A percentile compares a stretch with the other conserved stretches of the same genome.
These are phyloP conservation scores for Phytophthora sp. DNA, from an alignment of 352 stramenopile genomes.

Conservation along the genomic window DNA sequence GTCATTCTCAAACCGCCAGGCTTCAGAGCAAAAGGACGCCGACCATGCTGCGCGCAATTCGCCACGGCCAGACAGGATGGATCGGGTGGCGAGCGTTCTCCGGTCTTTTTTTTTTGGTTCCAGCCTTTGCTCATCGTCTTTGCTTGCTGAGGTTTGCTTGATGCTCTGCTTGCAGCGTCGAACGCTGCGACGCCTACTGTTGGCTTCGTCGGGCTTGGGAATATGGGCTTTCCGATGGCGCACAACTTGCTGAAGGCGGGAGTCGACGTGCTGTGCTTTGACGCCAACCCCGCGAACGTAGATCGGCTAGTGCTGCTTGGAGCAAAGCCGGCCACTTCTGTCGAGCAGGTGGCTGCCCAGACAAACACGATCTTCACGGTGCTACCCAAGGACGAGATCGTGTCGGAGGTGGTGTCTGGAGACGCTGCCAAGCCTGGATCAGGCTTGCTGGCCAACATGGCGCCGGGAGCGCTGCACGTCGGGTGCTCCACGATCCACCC, in stretches of 20 bases:
- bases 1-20: neutral
- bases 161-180: neutral
- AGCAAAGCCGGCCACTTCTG: constrained; percentile 38
- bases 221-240: constrained; percentile 93
- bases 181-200: constrained; percentile 29
- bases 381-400: constrained; percentile 69
- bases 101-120: too few relatives aligned
- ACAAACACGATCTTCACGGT: constrained; percentile 62
- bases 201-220: constrained; percentile 92
- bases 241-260: constrained; percentile 84
- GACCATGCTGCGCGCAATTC: constrained; percentile 9
- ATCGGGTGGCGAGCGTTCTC: constrained; percentile 12
- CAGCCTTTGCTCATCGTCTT: too few relatives aligned
- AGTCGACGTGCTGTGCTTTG: constrained; percentile 67
- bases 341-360: constrained; percentile 47
- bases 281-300: constrained; percentile 45
- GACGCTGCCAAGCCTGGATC: constrained; percentile 16
- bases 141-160: neutral
- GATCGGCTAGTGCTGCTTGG: constrained; percentile 34
- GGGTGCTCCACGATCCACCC: constrained; percentile 78
- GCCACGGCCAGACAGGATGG: neutral
- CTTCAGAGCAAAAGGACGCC: neutral
- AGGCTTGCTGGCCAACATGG: constrained; percentile 47
- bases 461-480: constrained; percentile 51
- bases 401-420: constrained; percentile 49